Percentiles rank a stretch among this genome's conserved stretches.
Conservation (phyloP, 108 stramenopile genomes). For the Mediolabrus comicus region DNA sequence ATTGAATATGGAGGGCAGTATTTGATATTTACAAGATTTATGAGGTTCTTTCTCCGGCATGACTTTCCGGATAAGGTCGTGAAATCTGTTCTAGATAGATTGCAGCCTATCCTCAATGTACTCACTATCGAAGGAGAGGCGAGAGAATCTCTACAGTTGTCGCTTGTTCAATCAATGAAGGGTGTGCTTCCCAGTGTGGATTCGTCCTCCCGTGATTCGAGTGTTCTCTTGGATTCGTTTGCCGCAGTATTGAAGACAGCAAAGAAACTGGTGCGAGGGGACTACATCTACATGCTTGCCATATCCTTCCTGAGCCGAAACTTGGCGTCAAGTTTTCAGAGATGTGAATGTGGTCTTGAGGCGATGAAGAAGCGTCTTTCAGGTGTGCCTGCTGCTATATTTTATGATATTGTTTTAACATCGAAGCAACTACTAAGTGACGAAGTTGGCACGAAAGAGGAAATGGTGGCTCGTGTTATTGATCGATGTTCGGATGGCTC, state of each 20-base stretch:
- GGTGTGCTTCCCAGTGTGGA: constrained; percentile 40
- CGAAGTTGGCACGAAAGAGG: constrained; percentile 22
- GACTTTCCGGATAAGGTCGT: constrained; percentile 59
- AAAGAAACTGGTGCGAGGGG: constrained; percentile 19
- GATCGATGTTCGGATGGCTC: constrained; percentile 17
- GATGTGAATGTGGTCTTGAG: constrained; percentile 49
- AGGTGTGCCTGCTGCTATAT: constrained; percentile 13
- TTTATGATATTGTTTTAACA: constrained; percentile 27
- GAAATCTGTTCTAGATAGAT: constrained; percentile 45
- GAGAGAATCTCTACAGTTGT: constrained; percentile 13
- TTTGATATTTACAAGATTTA: constrained; percentile 55
- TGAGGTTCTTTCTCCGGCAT: constrained; percentile 67
- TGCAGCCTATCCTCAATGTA: constrained; percentile 65
- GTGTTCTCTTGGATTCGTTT: constrained; percentile 35
- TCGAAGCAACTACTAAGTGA: constrained; percentile 15
- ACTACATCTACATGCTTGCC: constrained; percentile 39
- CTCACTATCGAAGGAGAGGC: constrained; percentile 57
- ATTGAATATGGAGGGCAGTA: constrained; percentile 85
- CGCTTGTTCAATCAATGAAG: constrained; percentile 16
- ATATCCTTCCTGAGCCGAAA: constrained; percentile 44
- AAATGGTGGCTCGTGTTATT: constrained; percentile 16
- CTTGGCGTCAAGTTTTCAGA: constrained; percentile 39
- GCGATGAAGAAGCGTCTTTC: constrained; percentile 47
- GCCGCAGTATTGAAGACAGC: constrained; percentile 20
- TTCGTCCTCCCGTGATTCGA: constrained; percentile 31